Percentiles rank a stretch among this genome's conserved stretches.
Conservation (phyloP, 129 eudicot genomes). For the Glebionis coronaria region DNA sequence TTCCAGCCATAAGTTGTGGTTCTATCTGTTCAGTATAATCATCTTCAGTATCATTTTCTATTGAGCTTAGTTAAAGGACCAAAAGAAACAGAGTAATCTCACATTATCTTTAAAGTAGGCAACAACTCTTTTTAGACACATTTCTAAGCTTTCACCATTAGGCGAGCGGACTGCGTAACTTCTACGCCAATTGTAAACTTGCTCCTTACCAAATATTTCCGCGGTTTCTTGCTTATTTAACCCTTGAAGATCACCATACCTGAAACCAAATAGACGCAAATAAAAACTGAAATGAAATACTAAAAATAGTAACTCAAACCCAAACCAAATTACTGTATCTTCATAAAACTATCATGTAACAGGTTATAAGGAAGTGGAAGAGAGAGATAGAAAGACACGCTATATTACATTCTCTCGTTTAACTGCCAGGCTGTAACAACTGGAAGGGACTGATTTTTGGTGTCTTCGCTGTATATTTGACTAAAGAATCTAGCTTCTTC, state of each 20-base stretch:
- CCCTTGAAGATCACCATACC: conserved; percentile 91
- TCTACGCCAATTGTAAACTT: conserved; percentile 83
- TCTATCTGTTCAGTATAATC: conserved; percentile 50
- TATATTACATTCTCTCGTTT: conserved; percentile 76
- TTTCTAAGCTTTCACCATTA: conserved; percentile 90
- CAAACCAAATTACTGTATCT: not conserved
- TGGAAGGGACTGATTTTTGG: conserved; percentile 63
- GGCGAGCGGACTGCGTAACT: conserved; percentile 80
- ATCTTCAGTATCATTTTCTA: conserved; percentile 10
- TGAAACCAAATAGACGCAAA: conserved; percentile 20
- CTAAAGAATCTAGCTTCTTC: conserved; percentile 61
- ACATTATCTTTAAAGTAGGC: conserved; percentile 72
- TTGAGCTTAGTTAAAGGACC: not conserved
- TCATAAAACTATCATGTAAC: not conserved
- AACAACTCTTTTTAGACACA: conserved; percentile 85
- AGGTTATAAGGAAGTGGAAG: not conserved
- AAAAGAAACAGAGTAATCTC: conserved; percentile 13
- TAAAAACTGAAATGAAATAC: not conserved
- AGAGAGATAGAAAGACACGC: conserved; percentile 1
- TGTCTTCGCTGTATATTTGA: conserved; percentile 60
- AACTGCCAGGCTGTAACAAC: conserved; percentile 81
- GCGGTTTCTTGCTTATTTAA: conserved; percentile 83
- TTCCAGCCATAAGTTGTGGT: conserved; percentile 65
- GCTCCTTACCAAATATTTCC: conserved; percentile 72
- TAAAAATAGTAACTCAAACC: not conserved